A percentile compares a stretch with the other conserved stretches of the same genome.
These are phyloP conservation scores for Cytospora mali DNA, from an alignment of 2,329 filamentous ascomycete species.

Conservation along the genomic window DNA sequence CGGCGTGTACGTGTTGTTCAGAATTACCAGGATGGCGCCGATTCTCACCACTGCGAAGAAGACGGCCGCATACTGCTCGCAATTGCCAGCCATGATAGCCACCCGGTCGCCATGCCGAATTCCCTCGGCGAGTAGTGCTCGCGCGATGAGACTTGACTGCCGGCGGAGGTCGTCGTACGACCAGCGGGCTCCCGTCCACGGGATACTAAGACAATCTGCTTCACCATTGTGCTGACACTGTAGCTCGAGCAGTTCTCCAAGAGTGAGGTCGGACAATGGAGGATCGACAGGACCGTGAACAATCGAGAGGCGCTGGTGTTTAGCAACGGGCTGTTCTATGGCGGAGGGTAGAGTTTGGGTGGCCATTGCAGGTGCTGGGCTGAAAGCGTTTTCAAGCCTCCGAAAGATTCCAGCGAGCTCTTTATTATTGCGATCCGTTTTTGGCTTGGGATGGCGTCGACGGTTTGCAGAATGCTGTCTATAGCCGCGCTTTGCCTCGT, in stretches of 20 bases:
- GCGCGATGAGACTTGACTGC: slow-evolving; percentile 63
- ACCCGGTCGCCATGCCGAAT: slow-evolving; percentile 70
- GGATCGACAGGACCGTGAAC: slow-evolving; percentile 70
- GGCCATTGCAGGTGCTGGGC: slow-evolving; percentile 11
- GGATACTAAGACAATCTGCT: slow-evolving; percentile 71
- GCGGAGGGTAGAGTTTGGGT: slow-evolving; percentile 14
- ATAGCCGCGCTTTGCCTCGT: neutral
- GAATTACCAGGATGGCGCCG: slow-evolving; percentile 71
- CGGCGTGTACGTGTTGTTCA: slow-evolving; percentile 82
- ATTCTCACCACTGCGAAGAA: slow-evolving; percentile 73
- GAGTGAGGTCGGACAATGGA: slow-evolving; percentile 69
- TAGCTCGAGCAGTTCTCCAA: slow-evolving; percentile 72
- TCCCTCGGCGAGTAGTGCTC: slow-evolving; percentile 67
- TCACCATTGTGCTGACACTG: slow-evolving; percentile 68
- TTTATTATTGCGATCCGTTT: slow-evolving; percentile 12
- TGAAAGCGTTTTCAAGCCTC: slow-evolving; percentile 20
- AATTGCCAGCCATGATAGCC: slow-evolving; percentile 76
- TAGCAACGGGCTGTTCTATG: slow-evolving; percentile 14
- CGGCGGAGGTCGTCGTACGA: slow-evolving; percentile 67
- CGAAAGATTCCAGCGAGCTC: slow-evolving; percentile 10
- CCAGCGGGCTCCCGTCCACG: slow-evolving; percentile 77
- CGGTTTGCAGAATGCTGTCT: neutral
- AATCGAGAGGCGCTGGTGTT: slow-evolving; percentile 53
- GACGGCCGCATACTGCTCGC: slow-evolving; percentile 78
- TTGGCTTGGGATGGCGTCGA: neutral